Evolutionary conservation across 345 rosid species (phyloP).

Genomic region (Citrus australasica): DNA sequence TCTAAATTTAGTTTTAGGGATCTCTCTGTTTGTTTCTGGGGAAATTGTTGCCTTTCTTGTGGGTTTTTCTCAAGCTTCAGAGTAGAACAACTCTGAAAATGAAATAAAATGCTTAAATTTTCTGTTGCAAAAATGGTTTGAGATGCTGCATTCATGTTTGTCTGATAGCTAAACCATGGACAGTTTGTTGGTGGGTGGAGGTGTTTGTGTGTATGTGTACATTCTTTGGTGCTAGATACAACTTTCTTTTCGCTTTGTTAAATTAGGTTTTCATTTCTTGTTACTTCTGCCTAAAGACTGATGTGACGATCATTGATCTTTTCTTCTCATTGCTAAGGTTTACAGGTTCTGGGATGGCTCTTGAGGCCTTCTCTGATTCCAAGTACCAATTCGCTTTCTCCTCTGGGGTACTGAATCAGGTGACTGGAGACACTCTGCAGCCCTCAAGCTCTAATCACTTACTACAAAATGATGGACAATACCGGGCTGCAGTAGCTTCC

Average conservation of each 20-base stretch:
- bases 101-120: neutral
- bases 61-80: neutral
- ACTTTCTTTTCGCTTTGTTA: neutral
- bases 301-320: neutral
- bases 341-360: constrained; percentile 8
- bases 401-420: neutral
- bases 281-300: neutral
- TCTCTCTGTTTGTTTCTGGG: neutral
- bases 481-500: constrained; percentile 4
- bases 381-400: constrained; percentile 2
- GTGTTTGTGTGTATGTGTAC: neutral
- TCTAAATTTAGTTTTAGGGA: neutral
- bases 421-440: neutral
- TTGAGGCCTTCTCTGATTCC: constrained; percentile 10
- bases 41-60: neutral
- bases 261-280: neutral
- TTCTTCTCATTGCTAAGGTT: neutral
- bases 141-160: neutral
- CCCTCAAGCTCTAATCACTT: neutral
- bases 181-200: neutral
- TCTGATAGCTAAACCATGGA: neutral
- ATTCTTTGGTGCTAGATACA: neutral
- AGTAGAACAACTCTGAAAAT: neutral
- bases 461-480: neutral
- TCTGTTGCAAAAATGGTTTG: neutral